Base-by-base conservation (phyloP, 2,329 filamentous ascomycete species). In the Nemania sp. region DNA sequence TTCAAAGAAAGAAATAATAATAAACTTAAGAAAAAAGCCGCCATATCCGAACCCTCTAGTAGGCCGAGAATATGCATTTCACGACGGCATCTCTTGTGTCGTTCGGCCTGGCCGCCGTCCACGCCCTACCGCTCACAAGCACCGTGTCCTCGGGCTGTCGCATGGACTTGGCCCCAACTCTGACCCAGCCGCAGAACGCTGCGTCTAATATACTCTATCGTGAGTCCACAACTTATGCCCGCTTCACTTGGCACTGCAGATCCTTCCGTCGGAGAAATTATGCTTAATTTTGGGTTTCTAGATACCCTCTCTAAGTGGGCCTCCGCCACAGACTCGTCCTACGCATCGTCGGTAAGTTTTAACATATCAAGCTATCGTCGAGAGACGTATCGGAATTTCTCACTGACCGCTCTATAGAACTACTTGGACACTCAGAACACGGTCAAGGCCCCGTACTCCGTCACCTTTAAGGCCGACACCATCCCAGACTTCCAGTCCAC, bases 321-420 rank as follows among this genome's bases (percentile, higher is more conserved):
- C 9, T 48, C 19, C 3, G 45, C 26, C 15, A 50, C 56, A 6
- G 6, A 23, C 15, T 11, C 49, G 11, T 6, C 17, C 5, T 52
- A 56, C 12, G n/a, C 56, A 33, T 56, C 56, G 36, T 49, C 56
- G 23, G 56, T 59, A 59, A 49, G 56, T 39, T 12, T 30, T 5
- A 20, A 2, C 22, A 8, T 2, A 6, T 15, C n/a, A n/a, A n/a
- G n/a, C n/a, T 7, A 12, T 15, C 2, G 5, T 11, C 15, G 3
- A 23, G 11, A 15, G 15, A 30, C 4, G 34, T 15, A 12, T 5
- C n/a, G 20, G 22, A 6, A 11, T 43, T n/a, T 8, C 22, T 34
- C 19, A 26, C 55, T 55, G 11, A 49, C 43, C 11, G 23, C 9
- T 49, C 8, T 17, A 2, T 24, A 57, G 54, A 20, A 44, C n/a